phyloP scores from a whole-genome alignment of 306 rosid genomes.

The Fagus sylvatica region DNA sequence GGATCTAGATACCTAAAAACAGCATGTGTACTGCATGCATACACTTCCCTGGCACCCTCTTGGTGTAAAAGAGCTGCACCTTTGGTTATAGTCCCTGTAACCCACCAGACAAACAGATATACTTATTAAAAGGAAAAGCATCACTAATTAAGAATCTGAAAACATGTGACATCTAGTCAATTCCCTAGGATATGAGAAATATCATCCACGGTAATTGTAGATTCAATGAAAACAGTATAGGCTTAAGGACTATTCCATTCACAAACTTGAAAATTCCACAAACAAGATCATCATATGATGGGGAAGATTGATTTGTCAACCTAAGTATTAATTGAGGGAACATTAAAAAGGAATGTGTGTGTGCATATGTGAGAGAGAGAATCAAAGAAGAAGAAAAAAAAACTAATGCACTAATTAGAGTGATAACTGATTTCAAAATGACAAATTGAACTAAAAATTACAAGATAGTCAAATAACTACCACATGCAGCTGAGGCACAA shows the following conservation, averaged over 20 bases:
- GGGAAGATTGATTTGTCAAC: neutral
- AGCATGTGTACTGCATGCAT: conserved; percentile 94
- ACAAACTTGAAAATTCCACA: neutral
- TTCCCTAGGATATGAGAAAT: neutral
- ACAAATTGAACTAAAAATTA: neutral
- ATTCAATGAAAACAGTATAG: neutral
- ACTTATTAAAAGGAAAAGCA: neutral
- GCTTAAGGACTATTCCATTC: neutral
- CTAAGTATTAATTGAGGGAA: neutral
- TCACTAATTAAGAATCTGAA: conserved; percentile 6
- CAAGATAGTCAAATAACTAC: neutral
- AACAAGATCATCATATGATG: neutral
- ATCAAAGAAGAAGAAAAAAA: neutral
- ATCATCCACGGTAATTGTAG: neutral
- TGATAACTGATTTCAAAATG: too few relatives aligned
- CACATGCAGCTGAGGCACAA: neutral
- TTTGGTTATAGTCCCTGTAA: conserved; percentile 76
- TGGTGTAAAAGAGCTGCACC: conserved; percentile 96
- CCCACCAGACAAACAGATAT: conserved; percentile 17
- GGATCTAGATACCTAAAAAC: conserved; percentile 72
- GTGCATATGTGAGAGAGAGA: neutral
- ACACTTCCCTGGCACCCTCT: conserved; percentile 96
- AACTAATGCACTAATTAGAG: too few relatives aligned
- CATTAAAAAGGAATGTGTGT: neutral
- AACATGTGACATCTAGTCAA: neutral